These are phyloP conservation scores for Chalara sp. DNA, from an alignment of 2,329 filamentous ascomycete species.

Conservation along the genomic window DNA sequence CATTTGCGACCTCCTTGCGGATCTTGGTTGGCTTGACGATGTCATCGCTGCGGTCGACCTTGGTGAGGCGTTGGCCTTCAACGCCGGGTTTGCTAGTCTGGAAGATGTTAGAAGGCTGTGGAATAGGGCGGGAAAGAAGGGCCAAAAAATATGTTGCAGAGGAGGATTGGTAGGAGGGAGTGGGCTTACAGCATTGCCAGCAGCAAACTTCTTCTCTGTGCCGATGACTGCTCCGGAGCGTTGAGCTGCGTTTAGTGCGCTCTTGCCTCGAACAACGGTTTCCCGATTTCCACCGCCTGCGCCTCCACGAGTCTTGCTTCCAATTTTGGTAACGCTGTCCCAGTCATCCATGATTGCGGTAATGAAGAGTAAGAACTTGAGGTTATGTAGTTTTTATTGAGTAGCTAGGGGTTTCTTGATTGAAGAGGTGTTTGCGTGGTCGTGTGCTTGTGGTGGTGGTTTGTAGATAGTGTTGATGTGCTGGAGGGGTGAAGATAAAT, in stretches of 20 bases:
- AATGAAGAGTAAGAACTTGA: background rate
- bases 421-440: background rate
- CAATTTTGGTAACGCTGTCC: conserved; percentile 88
- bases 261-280: conserved; percentile 80
- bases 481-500: conserved; percentile 4
- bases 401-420: background rate
- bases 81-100: conserved; percentile 37
- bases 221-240: conserved; percentile 67
- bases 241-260: conserved; percentile 81
- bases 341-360: conserved; percentile 61
- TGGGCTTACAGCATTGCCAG: conserved; percentile 69
- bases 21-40: conserved; percentile 96
- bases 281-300: conserved; percentile 60
- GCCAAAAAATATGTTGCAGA: background rate
- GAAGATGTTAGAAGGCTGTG: background rate
- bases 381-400: background rate
- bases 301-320: conserved; percentile 69
- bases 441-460: background rate
- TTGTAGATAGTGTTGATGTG: conserved; percentile 6
- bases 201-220: conserved; percentile 87
- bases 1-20: conserved; percentile 71
- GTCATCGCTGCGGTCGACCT: conserved; percentile 95
- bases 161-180: background rate
- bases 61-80: conserved; percentile 93
- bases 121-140: background rate